These are phyloP conservation scores for Rostrohypoxylon terebratum DNA, from an alignment of 495 filamentous ascomycete species.

Conservation along the genomic window DNA sequence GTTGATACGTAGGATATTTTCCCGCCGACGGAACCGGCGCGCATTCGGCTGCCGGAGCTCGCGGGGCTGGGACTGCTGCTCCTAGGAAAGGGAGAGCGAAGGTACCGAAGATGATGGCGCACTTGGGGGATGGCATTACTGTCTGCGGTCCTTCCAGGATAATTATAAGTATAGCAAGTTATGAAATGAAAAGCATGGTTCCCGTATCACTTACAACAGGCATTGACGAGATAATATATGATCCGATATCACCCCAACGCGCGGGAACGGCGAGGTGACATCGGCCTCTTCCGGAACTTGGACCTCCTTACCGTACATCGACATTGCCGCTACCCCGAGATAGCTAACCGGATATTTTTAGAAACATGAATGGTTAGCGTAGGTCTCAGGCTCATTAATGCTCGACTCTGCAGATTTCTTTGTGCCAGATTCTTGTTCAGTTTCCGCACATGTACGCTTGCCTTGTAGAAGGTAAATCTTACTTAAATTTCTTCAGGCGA, in stretches of 20 bases:
- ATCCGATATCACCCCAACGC: conserved; percentile 15
- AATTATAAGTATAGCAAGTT: not conserved
- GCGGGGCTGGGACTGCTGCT: conserved; percentile 32
- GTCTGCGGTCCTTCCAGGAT: not conserved
- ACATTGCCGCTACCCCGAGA: conserved; percentile 44
- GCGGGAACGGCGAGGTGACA: conserved; percentile 32
- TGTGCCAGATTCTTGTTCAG: not conserved
- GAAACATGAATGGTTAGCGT: conserved; percentile 4
- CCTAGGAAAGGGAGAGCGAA: conserved; percentile 21
- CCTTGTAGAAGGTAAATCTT: not conserved
- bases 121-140: conserved; percentile 34
- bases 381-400: conserved; percentile 19
- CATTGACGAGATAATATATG: conserved; percentile 33
- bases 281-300: conserved; percentile 38
- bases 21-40: conserved; percentile 53
- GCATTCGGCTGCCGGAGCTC: conserved; percentile 45
- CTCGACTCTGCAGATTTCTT: not conserved
- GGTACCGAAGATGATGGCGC: conserved; percentile 27
- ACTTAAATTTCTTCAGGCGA: not conserved
- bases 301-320: conserved; percentile 43
- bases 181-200: not conserved
- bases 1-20: conserved; percentile 54
- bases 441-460: not conserved
- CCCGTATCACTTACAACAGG: not conserved
- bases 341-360: conserved; percentile 37